Evolutionary conservation across 768 basidiomycete species (phyloP).

Genomic region (Mycena capillaripes): DNA sequence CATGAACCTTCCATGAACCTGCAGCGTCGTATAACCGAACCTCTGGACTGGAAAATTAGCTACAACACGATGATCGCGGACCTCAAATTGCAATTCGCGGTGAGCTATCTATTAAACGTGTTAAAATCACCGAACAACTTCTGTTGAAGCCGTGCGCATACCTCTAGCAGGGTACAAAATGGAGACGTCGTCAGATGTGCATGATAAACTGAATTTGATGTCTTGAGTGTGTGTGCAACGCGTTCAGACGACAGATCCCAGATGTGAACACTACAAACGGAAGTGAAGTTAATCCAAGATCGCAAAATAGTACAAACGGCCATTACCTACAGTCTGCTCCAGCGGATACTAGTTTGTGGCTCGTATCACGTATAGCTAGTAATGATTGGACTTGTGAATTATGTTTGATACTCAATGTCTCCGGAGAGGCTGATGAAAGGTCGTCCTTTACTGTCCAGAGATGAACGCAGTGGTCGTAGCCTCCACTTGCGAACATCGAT

Average conservation of each 20-base stretch:
- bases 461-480: constrained; percentile 63
- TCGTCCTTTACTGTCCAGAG: constrained; percentile 59
- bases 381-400: constrained; percentile 58
- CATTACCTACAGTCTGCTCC: constrained; percentile 58
- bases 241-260: constrained; percentile 64
- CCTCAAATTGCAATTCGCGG: constrained; percentile 65
- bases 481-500: constrained; percentile 61
- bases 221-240: constrained; percentile 54
- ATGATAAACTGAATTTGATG: constrained; percentile 61
- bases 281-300: not conserved
- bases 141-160: constrained; percentile 36
- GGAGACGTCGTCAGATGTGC: constrained; percentile 53
- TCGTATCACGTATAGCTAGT: constrained; percentile 58
- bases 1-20: constrained; percentile 58
- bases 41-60: constrained; percentile 52
- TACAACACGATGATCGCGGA: constrained; percentile 61
- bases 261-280: constrained; percentile 48
- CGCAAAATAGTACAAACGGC: not conserved
- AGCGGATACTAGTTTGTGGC: constrained; percentile 61
- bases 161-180: constrained; percentile 61
- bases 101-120: constrained; percentile 56
- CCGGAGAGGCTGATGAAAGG: constrained; percentile 46
- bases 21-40: constrained; percentile 58
- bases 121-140: constrained; percentile 1
- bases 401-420: constrained; percentile 57